Percentiles rank a stretch among this genome's conserved stretches.
phyloP scores from a whole-genome alignment of 257 asterid species.

The Solanum lignicaule region DNA sequence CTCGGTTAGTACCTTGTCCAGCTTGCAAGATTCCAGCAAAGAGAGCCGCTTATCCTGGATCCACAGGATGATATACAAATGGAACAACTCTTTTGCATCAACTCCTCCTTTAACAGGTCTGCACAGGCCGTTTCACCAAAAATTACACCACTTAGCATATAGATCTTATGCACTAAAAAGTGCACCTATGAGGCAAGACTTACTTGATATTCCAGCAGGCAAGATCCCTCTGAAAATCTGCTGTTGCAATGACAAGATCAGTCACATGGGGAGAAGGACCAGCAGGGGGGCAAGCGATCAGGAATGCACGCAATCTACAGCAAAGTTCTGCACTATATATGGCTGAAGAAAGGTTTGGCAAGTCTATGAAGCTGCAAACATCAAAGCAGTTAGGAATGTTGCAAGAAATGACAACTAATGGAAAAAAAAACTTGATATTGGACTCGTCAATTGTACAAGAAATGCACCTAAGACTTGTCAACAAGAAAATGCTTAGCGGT shows the following conservation, averaged over 20 bases:
- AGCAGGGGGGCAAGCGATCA: conserved; percentile 47
- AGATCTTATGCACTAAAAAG: neutral
- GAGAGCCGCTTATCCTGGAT: conserved; percentile 40
- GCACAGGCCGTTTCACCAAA: neutral
- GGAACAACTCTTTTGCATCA: conserved; percentile 45
- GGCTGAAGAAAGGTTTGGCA: conserved; percentile 46
- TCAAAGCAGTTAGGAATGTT: neutral
- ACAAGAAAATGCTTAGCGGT: neutral
- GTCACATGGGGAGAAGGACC: conserved; percentile 45
- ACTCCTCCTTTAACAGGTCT: conserved; percentile 50
- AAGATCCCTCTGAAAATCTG: conserved; percentile 48
- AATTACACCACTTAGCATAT: neutral
- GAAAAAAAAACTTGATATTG: neutral
- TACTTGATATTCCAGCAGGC: conserved; percentile 43
- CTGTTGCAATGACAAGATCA: conserved; percentile 42
- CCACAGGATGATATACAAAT: conserved; percentile 42
- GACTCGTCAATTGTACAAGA: neutral
- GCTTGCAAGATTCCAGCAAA: conserved; percentile 38
- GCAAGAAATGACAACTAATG: neutral
- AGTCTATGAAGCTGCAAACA: conserved; percentile 32
- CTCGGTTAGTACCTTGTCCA: conserved; percentile 29
- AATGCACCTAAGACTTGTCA: neutral
- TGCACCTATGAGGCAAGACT: neutral
- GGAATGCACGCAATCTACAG: conserved; percentile 43
- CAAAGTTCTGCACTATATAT: conserved; percentile 47